Percentiles rank a stretch among this genome's conserved stretches.
Conservation (phyloP, 2,329 filamentous ascomycete species). For the Lachnellula suecica region DNA sequence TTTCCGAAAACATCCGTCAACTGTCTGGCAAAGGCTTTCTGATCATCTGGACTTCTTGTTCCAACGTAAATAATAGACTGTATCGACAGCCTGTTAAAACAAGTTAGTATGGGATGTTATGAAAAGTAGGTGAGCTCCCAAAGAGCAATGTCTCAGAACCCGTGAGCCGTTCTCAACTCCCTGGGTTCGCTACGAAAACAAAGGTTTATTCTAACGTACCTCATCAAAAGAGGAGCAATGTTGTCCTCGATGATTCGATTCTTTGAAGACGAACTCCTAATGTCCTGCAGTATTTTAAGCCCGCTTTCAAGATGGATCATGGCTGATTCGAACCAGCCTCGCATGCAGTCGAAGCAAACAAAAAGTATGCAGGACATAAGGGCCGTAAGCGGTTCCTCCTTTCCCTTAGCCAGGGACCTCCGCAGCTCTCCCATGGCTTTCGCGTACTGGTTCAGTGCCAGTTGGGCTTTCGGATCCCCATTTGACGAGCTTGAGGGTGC, state of each 20-base stretch:
- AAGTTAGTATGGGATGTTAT: too few species aligned
- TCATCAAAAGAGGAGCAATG: conserved; percentile 26
- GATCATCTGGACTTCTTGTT: conserved; percentile 17
- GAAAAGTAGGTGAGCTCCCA: too few species aligned
- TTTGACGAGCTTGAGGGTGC: conserved; percentile 4
- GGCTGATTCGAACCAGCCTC: conserved; percentile 27
- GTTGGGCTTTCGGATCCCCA: conserved; percentile 13
- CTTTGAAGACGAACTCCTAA: conserved; percentile 10
- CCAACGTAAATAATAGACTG: conserved; percentile 31
- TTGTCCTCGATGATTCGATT: conserved; percentile 22
- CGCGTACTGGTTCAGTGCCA: conserved; percentile 29
- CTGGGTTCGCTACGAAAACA: too few species aligned
- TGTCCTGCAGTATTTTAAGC: conserved; percentile 27
- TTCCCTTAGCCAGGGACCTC: conserved; percentile 19
- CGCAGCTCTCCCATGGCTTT: conserved; percentile 29
- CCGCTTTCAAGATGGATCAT: conserved; percentile 31
- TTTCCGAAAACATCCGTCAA: conserved; percentile 12
- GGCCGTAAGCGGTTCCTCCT: conserved; percentile 23
- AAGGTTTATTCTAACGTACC: too few species aligned
- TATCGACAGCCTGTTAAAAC: too few species aligned
- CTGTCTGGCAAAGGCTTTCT: conserved; percentile 17
- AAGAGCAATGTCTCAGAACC: too few species aligned
- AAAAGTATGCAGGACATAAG: conserved; percentile 32
- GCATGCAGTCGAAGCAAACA: conserved; percentile 29
- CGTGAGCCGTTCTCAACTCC: too few species aligned